Evolutionary conservation across 495 filamentous ascomycete genomes (phyloP).

Genomic region (Penicillium malachiteum): DNA sequence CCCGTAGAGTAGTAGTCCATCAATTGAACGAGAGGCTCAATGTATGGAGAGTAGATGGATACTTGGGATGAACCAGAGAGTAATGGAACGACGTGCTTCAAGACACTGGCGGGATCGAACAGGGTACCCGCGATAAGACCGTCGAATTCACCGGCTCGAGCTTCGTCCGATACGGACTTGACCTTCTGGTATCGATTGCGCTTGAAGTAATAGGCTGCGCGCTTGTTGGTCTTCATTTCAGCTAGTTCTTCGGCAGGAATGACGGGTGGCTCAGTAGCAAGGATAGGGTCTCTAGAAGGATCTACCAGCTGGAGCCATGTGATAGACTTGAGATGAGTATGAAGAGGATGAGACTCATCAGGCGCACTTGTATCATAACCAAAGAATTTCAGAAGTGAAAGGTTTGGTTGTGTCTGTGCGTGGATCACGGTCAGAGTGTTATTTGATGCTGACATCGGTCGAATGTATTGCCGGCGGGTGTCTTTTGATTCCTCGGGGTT

Average conservation of each 20-base stretch:
- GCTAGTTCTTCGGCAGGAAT: constrained; percentile 55
- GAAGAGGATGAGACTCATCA: constrained; percentile 70
- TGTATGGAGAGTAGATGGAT: constrained; percentile 74
- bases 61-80: constrained; percentile 80
- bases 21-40: constrained; percentile 73
- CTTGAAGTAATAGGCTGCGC: constrained; percentile 81
- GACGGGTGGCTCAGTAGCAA: constrained; percentile 55
- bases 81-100: constrained; percentile 71
- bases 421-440: constrained; percentile 91
- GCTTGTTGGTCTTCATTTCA: constrained; percentile 70
- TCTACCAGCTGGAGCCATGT: constrained; percentile 88
- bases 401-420: constrained; percentile 83
- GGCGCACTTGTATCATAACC: constrained; percentile 70
- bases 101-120: constrained; percentile 75
- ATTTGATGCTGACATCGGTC: constrained; percentile 52
- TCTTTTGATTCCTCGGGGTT: constrained; percentile 3
- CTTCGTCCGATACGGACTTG: constrained; percentile 65
- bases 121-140: constrained; percentile 76
- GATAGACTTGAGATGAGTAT: constrained; percentile 74
- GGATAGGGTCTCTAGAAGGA: constrained; percentile 69
- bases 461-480: constrained; percentile 24
- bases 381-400: constrained; percentile 84
- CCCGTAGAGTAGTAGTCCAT: constrained; percentile 78
- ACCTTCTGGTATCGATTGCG: constrained; percentile 73
- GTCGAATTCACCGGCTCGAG: constrained; percentile 73